A percentile compares a stretch with the other conserved stretches of the same genome.
Evolutionary conservation across 1,284 basidiomycete genomes (phyloP).

Genomic region (Volvariella volvacea): DNA sequence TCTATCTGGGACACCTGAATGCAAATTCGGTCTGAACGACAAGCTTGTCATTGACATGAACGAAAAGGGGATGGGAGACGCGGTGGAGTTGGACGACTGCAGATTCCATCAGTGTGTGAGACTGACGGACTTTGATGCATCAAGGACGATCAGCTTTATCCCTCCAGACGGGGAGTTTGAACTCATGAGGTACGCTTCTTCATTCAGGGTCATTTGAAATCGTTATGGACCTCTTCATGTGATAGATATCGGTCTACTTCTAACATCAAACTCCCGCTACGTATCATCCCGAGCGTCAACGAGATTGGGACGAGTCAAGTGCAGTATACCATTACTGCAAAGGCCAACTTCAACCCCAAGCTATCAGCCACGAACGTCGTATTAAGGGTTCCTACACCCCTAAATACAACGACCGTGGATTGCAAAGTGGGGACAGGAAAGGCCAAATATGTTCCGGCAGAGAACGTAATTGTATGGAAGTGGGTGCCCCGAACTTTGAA

Average conservation of each 20-base stretch:
- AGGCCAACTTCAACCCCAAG: constrained; percentile 87
- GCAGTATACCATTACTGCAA: constrained; percentile 86
- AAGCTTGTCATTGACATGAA: constrained; percentile 95
- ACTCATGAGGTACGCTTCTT: constrained; percentile 72
- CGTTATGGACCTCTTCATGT: neutral
- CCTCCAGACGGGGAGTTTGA: constrained; percentile 99
- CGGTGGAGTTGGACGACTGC: constrained; percentile 95
- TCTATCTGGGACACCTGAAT: constrained; percentile 91
- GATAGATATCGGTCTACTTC: constrained; percentile 89
- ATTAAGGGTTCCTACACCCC: constrained; percentile 89
- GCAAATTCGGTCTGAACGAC: constrained; percentile 98
- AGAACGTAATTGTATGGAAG: constrained; percentile 98
- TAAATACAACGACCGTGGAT: constrained; percentile 90
- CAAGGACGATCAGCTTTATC: constrained; percentile 91
- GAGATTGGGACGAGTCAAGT: constrained; percentile 91
- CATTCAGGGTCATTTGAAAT: neutral
- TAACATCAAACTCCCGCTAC: constrained; percentile 92
- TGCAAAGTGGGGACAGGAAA: constrained; percentile 91
- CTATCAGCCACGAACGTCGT: constrained; percentile 92
- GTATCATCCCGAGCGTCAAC: constrained; percentile 86
- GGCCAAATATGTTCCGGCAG: constrained; percentile 93
- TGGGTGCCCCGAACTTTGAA: constrained; percentile 35
- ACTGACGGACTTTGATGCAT: constrained; percentile 89
- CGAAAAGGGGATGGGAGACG: constrained; percentile 62
- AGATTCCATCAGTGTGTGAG: constrained; percentile 99